A percentile compares a stretch with the other conserved stretches of the same genome.
Evolutionary conservation across 2,329 filamentous ascomycete species (phyloP).

Genomic region (Huntiella savannae): DNA sequence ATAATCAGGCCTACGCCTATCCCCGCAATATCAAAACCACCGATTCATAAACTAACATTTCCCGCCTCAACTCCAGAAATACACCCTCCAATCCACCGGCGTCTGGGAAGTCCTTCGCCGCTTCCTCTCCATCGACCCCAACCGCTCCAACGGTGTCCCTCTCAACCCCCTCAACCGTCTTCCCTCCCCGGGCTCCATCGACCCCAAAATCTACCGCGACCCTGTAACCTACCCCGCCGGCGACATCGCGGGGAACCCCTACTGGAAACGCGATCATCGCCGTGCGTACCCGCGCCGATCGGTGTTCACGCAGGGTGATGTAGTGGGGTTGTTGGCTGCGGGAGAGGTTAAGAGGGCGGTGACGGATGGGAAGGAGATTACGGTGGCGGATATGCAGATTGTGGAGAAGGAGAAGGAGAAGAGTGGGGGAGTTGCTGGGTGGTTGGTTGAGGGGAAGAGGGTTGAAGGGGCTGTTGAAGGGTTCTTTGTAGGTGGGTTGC

Average conservation of each 20-base stretch:
- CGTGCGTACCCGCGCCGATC: constrained; percentile 66
- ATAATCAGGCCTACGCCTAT: background rate
- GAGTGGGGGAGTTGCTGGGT: constrained; percentile 48
- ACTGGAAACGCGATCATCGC: constrained; percentile 79
- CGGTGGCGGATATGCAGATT: constrained; percentile 38
- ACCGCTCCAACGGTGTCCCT: constrained; percentile 79
- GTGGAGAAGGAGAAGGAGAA: constrained; percentile 60
- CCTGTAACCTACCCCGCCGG: constrained; percentile 35
- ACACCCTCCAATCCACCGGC: constrained; percentile 77
- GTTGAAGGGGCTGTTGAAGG: constrained; percentile 31
- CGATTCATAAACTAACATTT: background rate
- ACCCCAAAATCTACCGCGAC: constrained; percentile 21
- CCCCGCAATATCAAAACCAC: background rate
- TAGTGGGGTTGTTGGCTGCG: constrained; percentile 66
- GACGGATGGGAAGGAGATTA: constrained; percentile 67
- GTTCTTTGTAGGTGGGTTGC: constrained; percentile 59
- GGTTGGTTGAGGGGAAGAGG: constrained; percentile 32
- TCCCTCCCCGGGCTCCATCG: constrained; percentile 36
- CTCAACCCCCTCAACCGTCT: constrained; percentile 85
- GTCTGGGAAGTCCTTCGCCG: constrained; percentile 74
- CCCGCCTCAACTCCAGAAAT: constrained; percentile 48
- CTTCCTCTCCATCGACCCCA: constrained; percentile 60
- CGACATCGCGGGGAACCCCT: constrained; percentile 21
- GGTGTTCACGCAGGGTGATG: constrained; percentile 65
- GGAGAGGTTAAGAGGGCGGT: constrained; percentile 48